A percentile compares a stretch with the other conserved stretches of the same genome.
phyloP scores from a whole-genome alignment of 768 basidiomycete genomes.

The Mycena galericulata region DNA sequence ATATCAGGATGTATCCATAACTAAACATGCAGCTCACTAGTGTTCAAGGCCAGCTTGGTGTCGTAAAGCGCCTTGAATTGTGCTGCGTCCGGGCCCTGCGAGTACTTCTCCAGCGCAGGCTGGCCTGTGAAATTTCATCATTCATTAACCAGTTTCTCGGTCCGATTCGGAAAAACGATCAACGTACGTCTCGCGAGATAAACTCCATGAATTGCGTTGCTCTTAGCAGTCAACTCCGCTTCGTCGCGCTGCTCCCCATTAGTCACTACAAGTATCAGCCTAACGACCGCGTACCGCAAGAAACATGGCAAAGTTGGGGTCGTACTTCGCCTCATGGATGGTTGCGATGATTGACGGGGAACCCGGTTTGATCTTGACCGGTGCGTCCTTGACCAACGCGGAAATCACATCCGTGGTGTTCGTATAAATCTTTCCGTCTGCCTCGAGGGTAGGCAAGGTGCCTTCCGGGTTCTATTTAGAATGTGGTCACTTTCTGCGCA shows the following conservation, averaged over 20 bases:
- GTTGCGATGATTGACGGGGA: neutral
- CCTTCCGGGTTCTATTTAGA: neutral
- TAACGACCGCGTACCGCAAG: neutral
- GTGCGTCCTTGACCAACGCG: too few relatives aligned
- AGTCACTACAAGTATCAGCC: neutral
- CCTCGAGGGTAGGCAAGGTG: neutral
- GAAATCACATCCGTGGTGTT: too few relatives aligned
- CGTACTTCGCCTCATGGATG: neutral
- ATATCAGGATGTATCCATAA: neutral
- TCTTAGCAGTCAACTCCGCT: neutral
- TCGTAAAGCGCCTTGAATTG: neutral
- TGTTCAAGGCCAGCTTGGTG: neutral
- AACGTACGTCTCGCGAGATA: neutral
- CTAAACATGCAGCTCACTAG: neutral
- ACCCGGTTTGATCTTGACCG: neutral
- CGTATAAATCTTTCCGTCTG: too few relatives aligned
- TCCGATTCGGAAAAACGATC: too few relatives aligned
- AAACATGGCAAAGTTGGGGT: neutral
- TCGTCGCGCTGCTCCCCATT: neutral
- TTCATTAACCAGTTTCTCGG: neutral
- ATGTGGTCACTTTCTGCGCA: too few relatives aligned
- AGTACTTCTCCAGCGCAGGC: neutral
- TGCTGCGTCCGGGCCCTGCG: too few relatives aligned
- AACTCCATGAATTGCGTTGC: neutral
- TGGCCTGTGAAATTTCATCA: neutral